These are phyloP conservation scores for Mycosarcoma maydis DNA, from an alignment of 1,284 basidiomycete species.

Conservation along the genomic window DNA sequence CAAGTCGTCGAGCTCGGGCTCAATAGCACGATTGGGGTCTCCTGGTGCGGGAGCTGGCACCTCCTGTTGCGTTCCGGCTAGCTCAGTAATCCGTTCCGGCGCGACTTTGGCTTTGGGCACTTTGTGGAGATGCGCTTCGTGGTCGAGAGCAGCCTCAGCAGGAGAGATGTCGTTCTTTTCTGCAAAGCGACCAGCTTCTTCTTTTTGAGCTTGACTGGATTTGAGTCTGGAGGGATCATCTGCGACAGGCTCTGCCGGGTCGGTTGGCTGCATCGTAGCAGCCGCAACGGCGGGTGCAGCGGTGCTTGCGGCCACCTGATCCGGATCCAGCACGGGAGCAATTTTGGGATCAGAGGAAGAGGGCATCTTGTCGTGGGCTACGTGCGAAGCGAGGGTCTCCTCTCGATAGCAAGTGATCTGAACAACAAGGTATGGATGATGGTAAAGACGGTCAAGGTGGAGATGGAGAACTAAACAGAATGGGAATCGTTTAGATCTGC, in stretches of 20 bases:
- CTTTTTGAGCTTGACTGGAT: conserved; percentile 1
- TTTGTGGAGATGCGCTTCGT: conserved; percentile 38
- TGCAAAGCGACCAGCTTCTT: conserved; percentile 31
- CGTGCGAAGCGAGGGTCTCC: too few species aligned
- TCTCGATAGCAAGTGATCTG: too few species aligned
- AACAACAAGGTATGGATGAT: background rate
- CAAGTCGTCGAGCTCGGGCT: conserved; percentile 54
- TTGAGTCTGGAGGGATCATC: conserved; percentile 25
- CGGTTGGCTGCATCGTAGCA: conserved; percentile 19
- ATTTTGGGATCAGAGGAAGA: conserved; percentile 12
- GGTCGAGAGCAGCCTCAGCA: conserved; percentile 33
- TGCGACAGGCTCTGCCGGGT: conserved; percentile 14
- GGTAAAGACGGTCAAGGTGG: too few species aligned
- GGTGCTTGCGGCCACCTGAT: conserved; percentile 38
- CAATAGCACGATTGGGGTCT: conserved; percentile 44
- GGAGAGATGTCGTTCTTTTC: conserved; percentile 15
- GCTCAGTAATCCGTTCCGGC: conserved; percentile 30
- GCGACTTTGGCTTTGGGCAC: conserved; percentile 42
- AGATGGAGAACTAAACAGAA: too few species aligned
- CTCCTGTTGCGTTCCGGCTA: conserved; percentile 23
- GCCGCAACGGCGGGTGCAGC: conserved; percentile 7
- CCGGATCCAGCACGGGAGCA: conserved; percentile 39
- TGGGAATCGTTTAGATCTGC: too few species aligned
- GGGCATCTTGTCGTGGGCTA: conserved; percentile 12
- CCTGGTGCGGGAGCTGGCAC: conserved; percentile 43